Conservation (phyloP, 139 green algal genomes). For the Pedinophyceae sp. region DNA sequence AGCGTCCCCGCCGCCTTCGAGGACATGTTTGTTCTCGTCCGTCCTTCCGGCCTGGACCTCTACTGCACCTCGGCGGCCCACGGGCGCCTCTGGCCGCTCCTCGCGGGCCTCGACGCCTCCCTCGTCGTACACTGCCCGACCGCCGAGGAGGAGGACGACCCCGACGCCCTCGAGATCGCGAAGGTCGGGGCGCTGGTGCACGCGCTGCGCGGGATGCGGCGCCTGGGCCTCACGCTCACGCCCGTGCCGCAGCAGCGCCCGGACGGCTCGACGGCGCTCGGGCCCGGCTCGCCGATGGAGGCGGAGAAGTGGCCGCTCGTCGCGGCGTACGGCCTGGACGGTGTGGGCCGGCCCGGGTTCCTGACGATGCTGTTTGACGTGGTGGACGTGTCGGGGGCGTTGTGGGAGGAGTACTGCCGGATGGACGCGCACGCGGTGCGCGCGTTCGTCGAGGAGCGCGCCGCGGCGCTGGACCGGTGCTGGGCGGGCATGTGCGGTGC, state of each 20-base stretch:
- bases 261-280: not conserved
- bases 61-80: conserved; percentile 4
- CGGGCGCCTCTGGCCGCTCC: not conserved
- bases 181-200: conserved; percentile 27
- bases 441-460: too few relatives aligned
- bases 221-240: conserved; percentile 15
- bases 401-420: too few relatives aligned
- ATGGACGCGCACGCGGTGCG: too few relatives aligned
- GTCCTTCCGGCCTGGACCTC: not conserved
- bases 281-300: conserved; percentile 13
- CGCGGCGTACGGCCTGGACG: conserved; percentile 37
- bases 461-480: too few relatives aligned
- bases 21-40: conserved; percentile 12
- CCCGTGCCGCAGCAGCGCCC: too few relatives aligned
- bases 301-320: conserved; percentile 39
- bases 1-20: conserved; percentile 11
- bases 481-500: too few relatives aligned
- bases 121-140: not conserved
- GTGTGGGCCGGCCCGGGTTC: conserved; percentile 30
- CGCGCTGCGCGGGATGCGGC: conserved; percentile 15
- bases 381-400: not conserved
- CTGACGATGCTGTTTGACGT: conserved; percentile 38
- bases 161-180: conserved; percentile 16
- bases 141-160: conserved; percentile 5
- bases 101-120: not conserved